These are phyloP conservation scores for Fusarium buxicola DNA, from an alignment of 2,329 filamentous ascomycete species.

Conservation along the genomic window DNA sequence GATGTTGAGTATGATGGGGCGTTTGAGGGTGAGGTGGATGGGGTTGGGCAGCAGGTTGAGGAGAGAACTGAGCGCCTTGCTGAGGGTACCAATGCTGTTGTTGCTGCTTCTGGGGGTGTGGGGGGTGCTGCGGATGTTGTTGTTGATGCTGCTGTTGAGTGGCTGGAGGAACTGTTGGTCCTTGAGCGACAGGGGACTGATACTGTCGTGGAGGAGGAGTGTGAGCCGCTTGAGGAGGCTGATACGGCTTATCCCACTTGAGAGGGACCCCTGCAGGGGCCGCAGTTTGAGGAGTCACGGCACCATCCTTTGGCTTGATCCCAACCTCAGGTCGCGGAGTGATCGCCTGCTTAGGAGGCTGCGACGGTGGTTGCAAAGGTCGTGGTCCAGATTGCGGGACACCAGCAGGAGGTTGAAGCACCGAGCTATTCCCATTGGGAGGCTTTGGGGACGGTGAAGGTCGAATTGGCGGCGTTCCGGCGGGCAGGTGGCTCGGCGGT, in stretches of 20 bases:
- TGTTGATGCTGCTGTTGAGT: conserved; percentile 40
- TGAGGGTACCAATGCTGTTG: conserved; percentile 43
- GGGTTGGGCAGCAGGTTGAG: conserved; percentile 39
- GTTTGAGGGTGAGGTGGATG: conserved; percentile 38
- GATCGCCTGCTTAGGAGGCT: conserved; percentile 48
- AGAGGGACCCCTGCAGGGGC: conserved; percentile 45
- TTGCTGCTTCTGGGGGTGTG: conserved; percentile 24
- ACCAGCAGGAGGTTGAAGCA: conserved; percentile 53
- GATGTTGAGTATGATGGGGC: conserved; percentile 35
- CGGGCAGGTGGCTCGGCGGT: conserved; percentile 45
- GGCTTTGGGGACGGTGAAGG: conserved; percentile 49
- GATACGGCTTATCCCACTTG: conserved; percentile 58
- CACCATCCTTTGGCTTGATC: conserved; percentile 47
- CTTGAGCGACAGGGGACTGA: conserved; percentile 42
- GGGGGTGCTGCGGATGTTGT: conserved; percentile 31
- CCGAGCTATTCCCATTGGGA: conserved; percentile 45
- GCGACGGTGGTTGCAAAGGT: conserved; percentile 48
- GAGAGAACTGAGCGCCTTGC: conserved; percentile 35
- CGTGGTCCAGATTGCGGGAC: conserved; percentile 49
- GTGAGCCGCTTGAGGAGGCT: conserved; percentile 48
- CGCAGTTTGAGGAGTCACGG: conserved; percentile 36
- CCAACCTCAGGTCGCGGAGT: conserved; percentile 51
- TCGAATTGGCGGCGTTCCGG: conserved; percentile 46
- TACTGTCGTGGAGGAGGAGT: conserved; percentile 43
- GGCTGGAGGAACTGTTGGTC: conserved; percentile 32